phyloP scores from a whole-genome alignment of 1,139 yeast genomes.

The Protomyces arabidopsidicola region DNA sequence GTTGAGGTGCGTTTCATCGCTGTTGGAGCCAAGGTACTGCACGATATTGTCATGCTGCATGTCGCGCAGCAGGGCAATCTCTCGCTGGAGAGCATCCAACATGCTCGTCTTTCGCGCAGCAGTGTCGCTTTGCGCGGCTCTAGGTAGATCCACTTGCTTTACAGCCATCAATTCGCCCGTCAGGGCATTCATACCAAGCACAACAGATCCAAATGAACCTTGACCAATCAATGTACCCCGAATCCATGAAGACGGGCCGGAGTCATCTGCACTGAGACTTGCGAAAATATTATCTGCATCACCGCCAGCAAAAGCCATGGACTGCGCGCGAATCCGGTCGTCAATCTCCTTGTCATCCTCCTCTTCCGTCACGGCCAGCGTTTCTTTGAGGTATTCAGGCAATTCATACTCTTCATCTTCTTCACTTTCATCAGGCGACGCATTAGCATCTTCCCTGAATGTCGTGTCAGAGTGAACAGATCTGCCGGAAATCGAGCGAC shows the following conservation, averaged over 20 bases:
- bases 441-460: background rate
- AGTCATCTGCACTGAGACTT: constrained; percentile 48
- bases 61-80: constrained; percentile 90
- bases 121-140: constrained; percentile 42
- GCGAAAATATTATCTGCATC: constrained; percentile 43
- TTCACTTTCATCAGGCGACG: constrained; percentile 31
- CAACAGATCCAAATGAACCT: constrained; percentile 97
- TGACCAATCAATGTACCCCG: constrained; percentile 95
- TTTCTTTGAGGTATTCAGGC: constrained; percentile 26
- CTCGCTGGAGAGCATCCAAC: constrained; percentile 78
- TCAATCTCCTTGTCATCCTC: constrained; percentile 27
- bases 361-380: constrained; percentile 30
- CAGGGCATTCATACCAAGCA: constrained; percentile 84
- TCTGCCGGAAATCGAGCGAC: background rate
- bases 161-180: constrained; percentile 99
- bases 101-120: constrained; percentile 54
- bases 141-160: constrained; percentile 79
- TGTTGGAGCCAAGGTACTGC: constrained; percentile 55
- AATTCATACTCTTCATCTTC: constrained; percentile 33
- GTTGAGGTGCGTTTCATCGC: constrained; percentile 28
- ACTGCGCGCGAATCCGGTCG: background rate
- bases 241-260: constrained; percentile 75
- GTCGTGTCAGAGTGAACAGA: background rate
- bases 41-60: constrained; percentile 91
- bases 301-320: constrained; percentile 33